Conservation (phyloP, 352 stramenopile species). For the Phytophthora palmivora region DNA sequence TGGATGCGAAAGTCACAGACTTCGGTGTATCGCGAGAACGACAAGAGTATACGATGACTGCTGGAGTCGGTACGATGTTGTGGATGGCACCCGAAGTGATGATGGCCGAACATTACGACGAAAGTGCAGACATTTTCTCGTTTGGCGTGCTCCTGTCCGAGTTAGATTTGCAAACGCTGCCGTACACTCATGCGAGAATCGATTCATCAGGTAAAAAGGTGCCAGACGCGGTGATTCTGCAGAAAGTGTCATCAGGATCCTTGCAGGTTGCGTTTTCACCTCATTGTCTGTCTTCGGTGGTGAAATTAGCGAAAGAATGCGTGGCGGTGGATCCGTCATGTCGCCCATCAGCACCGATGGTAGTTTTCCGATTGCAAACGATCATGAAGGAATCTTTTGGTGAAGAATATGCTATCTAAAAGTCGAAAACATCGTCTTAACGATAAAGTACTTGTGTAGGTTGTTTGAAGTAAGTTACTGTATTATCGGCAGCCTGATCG, state of each 20-base stretch:
- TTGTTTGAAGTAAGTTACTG: too few species aligned
- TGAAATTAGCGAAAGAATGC: conserved; percentile 23
- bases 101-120: conserved; percentile 40
- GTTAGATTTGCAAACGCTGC: conserved; percentile 26
- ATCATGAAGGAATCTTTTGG: conserved; percentile 23
- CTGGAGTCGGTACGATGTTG: conserved; percentile 34
- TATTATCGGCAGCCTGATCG: too few species aligned
- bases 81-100: conserved; percentile 54
- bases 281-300: conserved; percentile 1
- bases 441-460: too few species aligned
- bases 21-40: conserved; percentile 41
- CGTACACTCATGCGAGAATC: conserved; percentile 27
- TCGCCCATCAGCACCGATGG: conserved; percentile 24
- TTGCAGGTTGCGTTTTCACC: conserved; percentile 24
- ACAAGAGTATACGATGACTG: conserved; percentile 40
- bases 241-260: conserved; percentile 18
- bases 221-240: conserved; percentile 23
- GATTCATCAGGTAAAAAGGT: conserved; percentile 12
- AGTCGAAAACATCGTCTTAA: not conserved
- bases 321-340: conserved; percentile 9
- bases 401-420: not conserved
- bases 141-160: conserved; percentile 42
- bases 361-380: conserved; percentile 26
- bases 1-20: conserved; percentile 47
- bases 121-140: conserved; percentile 47